phyloP scores from a whole-genome alignment of 208 protist genomes.

The Leishmania aethiopica region DNA sequence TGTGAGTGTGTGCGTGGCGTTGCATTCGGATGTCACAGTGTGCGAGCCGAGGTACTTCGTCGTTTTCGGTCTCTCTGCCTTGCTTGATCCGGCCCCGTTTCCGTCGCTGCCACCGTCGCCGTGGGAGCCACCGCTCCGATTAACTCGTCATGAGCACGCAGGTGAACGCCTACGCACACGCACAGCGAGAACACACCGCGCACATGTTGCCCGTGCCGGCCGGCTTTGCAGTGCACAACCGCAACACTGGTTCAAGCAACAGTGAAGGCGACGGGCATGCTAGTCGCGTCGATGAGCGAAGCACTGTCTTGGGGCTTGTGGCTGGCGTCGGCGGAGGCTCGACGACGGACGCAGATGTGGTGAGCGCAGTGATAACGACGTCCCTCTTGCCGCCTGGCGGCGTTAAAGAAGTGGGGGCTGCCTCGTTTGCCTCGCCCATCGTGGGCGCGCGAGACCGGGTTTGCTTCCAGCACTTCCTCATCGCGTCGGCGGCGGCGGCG shows the following conservation, averaged over 20 bases:
- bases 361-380: background rate
- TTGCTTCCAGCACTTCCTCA: constrained; percentile 20
- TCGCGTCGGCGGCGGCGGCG: background rate
- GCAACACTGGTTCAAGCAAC: background rate
- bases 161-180: background rate
- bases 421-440: background rate
- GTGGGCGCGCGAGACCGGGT: constrained; percentile 15
- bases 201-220: background rate
- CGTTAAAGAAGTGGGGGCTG: background rate
- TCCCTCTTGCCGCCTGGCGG: background rate
- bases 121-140: background rate
- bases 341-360: background rate
- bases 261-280: background rate
- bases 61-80: background rate
- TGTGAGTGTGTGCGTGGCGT: background rate
- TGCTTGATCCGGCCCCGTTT: background rate
- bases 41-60: background rate
- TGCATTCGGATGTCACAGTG: background rate
- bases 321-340: background rate
- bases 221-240: constrained; percentile 4
- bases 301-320: background rate
- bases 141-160: no score
- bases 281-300: background rate
- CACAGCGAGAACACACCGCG: background rate
- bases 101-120: background rate